These are phyloP conservation scores for Acacia concinna DNA, from an alignment of 331 rosid species.

Conservation along the genomic window DNA sequence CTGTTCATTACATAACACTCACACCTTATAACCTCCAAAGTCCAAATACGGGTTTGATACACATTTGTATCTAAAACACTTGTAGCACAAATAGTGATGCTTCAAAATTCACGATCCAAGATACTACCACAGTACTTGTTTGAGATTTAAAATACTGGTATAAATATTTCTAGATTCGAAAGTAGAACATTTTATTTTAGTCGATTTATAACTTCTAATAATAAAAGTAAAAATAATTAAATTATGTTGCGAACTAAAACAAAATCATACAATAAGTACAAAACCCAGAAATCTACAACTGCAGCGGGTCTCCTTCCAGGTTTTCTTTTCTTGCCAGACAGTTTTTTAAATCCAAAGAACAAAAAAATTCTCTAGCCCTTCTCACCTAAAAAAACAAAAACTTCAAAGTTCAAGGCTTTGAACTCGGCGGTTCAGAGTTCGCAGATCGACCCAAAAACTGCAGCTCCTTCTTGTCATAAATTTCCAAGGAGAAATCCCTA, in stretches of 20 bases:
- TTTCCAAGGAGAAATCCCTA: slow-evolving; percentile 69
- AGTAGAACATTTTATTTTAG: no score
- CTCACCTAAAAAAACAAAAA: no score
- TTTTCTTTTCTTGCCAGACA: not conserved
- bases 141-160: no score
- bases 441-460: slow-evolving; percentile 59
- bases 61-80: no score
- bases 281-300: not conserved
- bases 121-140: no score
- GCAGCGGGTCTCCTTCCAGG: not conserved
- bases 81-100: no score
- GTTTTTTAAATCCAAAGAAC: not conserved
- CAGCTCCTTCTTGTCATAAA: slow-evolving; percentile 71
- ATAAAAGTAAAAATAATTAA: not conserved
- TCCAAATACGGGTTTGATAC: no score
- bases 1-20: no score
- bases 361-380: not conserved
- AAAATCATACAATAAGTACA: not conserved
- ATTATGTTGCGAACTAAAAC: slow-evolving; percentile 13
- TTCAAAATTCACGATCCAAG: not conserved
- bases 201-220: not conserved
- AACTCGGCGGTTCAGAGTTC: slow-evolving; percentile 41
- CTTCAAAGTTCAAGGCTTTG: slow-evolving; percentile 43
- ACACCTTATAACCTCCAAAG: no score
- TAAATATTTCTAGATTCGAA: not conserved